phyloP scores from a whole-genome alignment of 768 basidiomycete species.

The Rhodocollybia butyracea region DNA sequence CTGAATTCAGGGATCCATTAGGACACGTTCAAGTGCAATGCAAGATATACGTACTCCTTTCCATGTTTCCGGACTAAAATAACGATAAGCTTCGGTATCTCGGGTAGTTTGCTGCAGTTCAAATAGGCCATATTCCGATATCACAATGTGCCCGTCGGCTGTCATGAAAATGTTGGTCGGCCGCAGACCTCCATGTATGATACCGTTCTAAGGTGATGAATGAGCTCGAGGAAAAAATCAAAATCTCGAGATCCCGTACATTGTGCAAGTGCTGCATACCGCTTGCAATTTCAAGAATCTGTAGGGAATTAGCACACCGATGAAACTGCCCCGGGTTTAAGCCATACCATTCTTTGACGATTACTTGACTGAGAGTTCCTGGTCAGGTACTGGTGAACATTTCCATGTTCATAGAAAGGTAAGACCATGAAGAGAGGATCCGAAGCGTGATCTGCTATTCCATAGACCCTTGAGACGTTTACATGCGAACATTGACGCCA shows the following conservation, averaged over 20 bases:
- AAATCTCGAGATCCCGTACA: conserved; percentile 5
- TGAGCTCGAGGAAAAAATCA: background rate
- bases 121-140: conserved; percentile 22
- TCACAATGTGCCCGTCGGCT: conserved; percentile 13
- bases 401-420: conserved; percentile 16
- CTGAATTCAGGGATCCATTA: conserved; percentile 9
- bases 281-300: conserved; percentile 18
- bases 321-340: background rate
- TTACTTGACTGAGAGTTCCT: conserved; percentile 16
- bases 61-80: conserved; percentile 26
- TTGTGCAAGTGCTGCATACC: conserved; percentile 25
- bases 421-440: conserved; percentile 20
- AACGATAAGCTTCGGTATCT: conserved; percentile 18
- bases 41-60: conserved; percentile 20
- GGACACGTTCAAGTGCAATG: background rate
- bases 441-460: conserved; percentile 18
- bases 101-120: conserved; percentile 16
- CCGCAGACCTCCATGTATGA: conserved; percentile 23
- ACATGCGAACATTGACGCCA: conserved; percentile 19
- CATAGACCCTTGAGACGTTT: conserved; percentile 21
- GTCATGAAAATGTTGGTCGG: conserved; percentile 21
- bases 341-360: conserved; percentile 14
- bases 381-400: conserved; percentile 16
- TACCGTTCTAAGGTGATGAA: conserved; percentile 10
- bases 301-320: background rate